Conservation (phyloP, 345 rosid species). For the rapeseed (Brassica napus) region DNA sequence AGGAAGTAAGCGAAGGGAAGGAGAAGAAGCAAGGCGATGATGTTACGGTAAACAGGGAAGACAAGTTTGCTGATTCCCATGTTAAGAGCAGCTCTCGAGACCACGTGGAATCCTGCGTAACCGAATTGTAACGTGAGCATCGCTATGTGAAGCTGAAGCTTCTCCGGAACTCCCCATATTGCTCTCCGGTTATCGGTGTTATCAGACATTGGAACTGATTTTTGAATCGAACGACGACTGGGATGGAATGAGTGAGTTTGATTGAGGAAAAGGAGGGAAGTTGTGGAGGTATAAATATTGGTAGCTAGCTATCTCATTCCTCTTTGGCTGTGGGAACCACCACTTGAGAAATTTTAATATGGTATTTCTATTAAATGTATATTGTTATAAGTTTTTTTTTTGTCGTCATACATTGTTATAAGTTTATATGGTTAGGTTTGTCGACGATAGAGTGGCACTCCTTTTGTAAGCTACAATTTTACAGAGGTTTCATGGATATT, state of each 20-base stretch:
- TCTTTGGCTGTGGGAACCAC: conserved; percentile 40
- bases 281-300: conserved; percentile 40
- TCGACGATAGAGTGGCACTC: neutral
- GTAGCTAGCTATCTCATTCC: conserved; percentile 38
- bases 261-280: conserved; percentile 30
- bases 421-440: neutral
- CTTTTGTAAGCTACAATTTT: neutral
- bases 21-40: conserved; percentile 90
- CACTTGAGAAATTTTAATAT: neutral
- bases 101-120: conserved; percentile 95
- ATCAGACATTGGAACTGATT: conserved; percentile 59
- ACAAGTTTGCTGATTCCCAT: conserved; percentile 97
- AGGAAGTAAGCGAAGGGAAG: conserved; percentile 93
- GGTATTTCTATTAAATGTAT: conserved; percentile 12
- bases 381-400: neutral
- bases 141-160: conserved; percentile 83
- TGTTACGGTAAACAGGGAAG: conserved; percentile 90
- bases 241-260: conserved; percentile 17
- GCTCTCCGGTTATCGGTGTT: conserved; percentile 49
- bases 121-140: conserved; percentile 97
- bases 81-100: conserved; percentile 95
- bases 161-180: conserved; percentile 82
- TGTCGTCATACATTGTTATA: neutral
- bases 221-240: neutral
- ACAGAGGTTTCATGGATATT: neutral